Percentiles rank a stretch among this genome's conserved stretches.
phyloP scores from a whole-genome alignment of 176 grass and related monocot species.

The Miscanthus lutarioriparius region DNA sequence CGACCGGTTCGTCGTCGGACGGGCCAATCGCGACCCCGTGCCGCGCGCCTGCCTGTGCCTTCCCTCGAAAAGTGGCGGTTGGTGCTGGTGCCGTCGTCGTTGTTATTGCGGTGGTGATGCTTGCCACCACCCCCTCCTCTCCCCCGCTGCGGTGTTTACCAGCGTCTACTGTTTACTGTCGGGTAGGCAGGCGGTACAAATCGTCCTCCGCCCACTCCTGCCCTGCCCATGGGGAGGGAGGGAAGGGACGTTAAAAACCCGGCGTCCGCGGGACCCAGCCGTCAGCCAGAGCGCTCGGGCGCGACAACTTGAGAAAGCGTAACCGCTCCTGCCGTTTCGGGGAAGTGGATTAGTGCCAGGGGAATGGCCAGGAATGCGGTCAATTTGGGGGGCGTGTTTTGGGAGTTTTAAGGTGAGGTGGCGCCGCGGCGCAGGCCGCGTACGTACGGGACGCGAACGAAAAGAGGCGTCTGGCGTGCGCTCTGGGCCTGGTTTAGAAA shows the following conservation, averaged over 20 bases:
- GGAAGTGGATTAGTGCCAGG: conserved; percentile 8
- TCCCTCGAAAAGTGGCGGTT: conserved; percentile 38
- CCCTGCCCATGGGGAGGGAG: background rate
- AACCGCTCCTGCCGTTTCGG: conserved; percentile 30
- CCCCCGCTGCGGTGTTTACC: conserved; percentile 40
- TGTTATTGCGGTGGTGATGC: conserved; percentile 35
- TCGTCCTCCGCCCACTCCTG: background rate
- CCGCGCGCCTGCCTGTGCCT: background rate
- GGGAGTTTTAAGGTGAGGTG: background rate
- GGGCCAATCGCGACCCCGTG: conserved; percentile 44
- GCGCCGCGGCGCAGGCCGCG: background rate
- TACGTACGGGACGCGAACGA: background rate
- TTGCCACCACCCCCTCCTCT: too few relatives aligned
- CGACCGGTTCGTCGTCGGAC: conserved; percentile 39
- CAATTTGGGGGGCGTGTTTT: too few relatives aligned
- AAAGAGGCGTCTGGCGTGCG: background rate
- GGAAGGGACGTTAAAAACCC: conserved; percentile 24
- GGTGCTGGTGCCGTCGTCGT: conserved; percentile 50
- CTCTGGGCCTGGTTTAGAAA: too few relatives aligned
- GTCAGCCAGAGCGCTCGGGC: background rate
- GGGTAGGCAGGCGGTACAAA: conserved; percentile 23
- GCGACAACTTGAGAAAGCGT: background rate
- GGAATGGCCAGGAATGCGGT: too few relatives aligned
- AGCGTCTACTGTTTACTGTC: conserved; percentile 59
- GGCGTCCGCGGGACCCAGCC: background rate